Base-by-base conservation (phyloP, 202 grass and related monocot genomes). In the Digitaria exilis region DNA sequence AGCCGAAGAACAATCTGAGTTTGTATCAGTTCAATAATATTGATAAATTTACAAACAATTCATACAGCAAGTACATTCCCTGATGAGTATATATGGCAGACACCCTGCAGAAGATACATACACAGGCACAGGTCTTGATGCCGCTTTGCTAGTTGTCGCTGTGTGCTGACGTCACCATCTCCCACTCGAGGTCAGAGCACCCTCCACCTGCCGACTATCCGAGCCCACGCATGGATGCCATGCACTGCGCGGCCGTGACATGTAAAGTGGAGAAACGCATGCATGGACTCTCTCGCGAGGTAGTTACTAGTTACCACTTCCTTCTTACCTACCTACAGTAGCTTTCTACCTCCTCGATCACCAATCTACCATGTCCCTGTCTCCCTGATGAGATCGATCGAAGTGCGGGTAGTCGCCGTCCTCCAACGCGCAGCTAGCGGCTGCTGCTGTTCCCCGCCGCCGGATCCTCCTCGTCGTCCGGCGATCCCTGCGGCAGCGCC, bases 371-470 rank as follows among this genome's bases (percentile, higher is more conserved):
- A 84, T 43, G 69, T 84, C 62, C 42, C n/a, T n/a, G n/a, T n/a
- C n/a, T n/a, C n/a, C n/a, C 22, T 76, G 82, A 89, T 64, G 77
- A 81, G 48, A 61, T 85, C n/a, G n/a, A n/a, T n/a, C 54, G 2
- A 62, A 25, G 19, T 89, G 73, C 10, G 42, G 69, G 69, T 80
- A 80, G 45, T 43, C 44, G 2, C 16, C 32, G 16, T 44, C 67
- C 11, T 73, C 80, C 0, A 43, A 55, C 1, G n/a, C 19, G 1
- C 41, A 31, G 9, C 58, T n/a, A n/a, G 9, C 58, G 24, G 25
- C 10, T 16, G 32, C 32, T 34, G 32, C 32, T 34, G 32, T 34
- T 43, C 5, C 24, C 19, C 30, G 17, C 14, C 3, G 4, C 14
- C 32, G 1, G 21, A 3, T 18, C 35, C 10, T 28, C 77, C 19